Conservation (phyloP, 2,329 filamentous ascomycete genomes). For the Orbilia ellipsospora region DNA sequence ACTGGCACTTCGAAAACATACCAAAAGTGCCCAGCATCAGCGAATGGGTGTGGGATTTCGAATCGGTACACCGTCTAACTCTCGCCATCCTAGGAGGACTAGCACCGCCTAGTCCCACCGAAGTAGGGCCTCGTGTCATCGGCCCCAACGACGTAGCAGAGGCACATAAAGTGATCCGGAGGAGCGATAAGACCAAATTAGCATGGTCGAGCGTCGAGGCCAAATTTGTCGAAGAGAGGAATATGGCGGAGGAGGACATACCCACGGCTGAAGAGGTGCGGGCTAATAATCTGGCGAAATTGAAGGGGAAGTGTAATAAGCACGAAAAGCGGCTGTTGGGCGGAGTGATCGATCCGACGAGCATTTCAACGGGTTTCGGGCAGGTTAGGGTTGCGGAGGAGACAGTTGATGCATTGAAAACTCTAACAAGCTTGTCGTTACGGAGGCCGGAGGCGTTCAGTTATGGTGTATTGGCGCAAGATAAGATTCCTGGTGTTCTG, state of each 20-base stretch:
- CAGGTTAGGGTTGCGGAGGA: conserved; percentile 85
- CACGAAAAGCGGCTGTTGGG: conserved; percentile 85
- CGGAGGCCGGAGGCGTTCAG: conserved; percentile 92
- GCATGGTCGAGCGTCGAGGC: conserved; percentile 55
- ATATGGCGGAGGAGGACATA: conserved; percentile 59
- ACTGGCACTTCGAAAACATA: conserved; percentile 60
- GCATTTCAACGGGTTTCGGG: conserved; percentile 85
- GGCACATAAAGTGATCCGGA: conserved; percentile 21
- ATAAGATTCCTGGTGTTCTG: conserved; percentile 88
- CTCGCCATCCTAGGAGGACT: conserved; percentile 34
- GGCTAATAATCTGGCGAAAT: conserved; percentile 65
- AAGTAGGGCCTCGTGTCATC: conserved; percentile 59
- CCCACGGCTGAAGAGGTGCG: conserved; percentile 61
- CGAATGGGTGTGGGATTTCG: conserved; percentile 70
- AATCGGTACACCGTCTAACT: conserved; percentile 70
- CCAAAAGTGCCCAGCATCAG: conserved; percentile 56
- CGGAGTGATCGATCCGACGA: conserved; percentile 81
- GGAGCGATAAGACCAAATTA: conserved; percentile 58
- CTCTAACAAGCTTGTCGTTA: conserved; percentile 86
- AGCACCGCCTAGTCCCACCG: conserved; percentile 49
- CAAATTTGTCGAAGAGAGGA: conserved; percentile 41
- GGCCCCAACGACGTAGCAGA: conserved; percentile 38
- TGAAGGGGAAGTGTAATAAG: conserved; percentile 72
- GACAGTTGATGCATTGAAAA: conserved; percentile 87
- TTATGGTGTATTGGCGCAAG: conserved; percentile 90